Percentiles rank a stretch among this genome's conserved stretches.
Conservation (phyloP, 129 eudicot species). For the Flaveria robusta region DNA sequence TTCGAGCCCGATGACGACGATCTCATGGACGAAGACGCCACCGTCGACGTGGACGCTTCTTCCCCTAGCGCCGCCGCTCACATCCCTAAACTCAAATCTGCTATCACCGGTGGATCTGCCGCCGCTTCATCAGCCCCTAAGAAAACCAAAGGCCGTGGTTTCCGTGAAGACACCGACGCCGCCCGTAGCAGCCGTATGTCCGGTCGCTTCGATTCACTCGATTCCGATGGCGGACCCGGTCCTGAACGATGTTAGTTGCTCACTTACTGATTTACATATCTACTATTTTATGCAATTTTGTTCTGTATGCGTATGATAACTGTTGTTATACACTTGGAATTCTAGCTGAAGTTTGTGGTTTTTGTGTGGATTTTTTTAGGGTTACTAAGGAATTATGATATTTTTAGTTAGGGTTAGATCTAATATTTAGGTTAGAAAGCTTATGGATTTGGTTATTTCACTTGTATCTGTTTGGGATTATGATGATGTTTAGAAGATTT, state of each 20-base stretch:
- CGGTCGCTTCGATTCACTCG: constrained; percentile 81
- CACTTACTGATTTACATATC: too few relatives aligned
- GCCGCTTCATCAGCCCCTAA: constrained; percentile 41
- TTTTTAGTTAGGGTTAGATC: constrained; percentile 18
- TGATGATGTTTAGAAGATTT: neutral
- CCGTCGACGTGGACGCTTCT: constrained; percentile 52
- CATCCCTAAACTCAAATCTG: constrained; percentile 68
- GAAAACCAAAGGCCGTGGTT: constrained; percentile 94
- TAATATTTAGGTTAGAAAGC: constrained; percentile 1
- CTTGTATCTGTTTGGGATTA: neutral
- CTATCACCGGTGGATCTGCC: constrained; percentile 71
- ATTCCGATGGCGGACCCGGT: constrained; percentile 91
- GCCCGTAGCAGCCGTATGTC: constrained; percentile 67
- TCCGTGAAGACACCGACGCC: constrained; percentile 74
- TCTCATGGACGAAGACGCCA: constrained; percentile 92
- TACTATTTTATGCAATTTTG: neutral
- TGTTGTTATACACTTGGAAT: neutral
- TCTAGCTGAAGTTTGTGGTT: constrained; percentile 1
- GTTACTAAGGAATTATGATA: neutral
- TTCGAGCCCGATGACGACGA: constrained; percentile 98
- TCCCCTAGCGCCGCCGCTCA: constrained; percentile 54
- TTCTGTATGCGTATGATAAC: neutral
- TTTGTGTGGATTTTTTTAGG: constrained; percentile 6
- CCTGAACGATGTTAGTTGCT: constrained; percentile 74
- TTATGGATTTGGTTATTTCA: too few relatives aligned